These are phyloP conservation scores for Moesziomyces sp. DNA, from an alignment of 1,284 basidiomycete species.

Conservation along the genomic window DNA sequence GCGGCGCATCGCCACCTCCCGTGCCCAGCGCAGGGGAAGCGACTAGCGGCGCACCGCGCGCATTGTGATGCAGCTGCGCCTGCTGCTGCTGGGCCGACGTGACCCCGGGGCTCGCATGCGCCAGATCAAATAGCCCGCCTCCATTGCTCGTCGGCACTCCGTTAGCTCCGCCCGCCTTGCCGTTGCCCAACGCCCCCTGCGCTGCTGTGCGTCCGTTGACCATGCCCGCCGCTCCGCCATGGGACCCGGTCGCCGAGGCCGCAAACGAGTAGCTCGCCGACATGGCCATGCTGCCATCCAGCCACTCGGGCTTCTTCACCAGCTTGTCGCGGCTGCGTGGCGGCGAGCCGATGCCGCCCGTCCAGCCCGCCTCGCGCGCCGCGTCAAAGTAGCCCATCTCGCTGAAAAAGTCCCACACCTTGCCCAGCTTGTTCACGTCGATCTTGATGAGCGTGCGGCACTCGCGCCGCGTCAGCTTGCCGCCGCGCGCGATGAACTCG, in stretches of 20 bases:
- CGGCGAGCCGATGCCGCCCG: constrained; percentile 41
- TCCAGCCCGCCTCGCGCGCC: constrained; percentile 48
- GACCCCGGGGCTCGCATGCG: constrained; percentile 23
- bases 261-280: constrained; percentile 38
- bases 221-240: neutral
- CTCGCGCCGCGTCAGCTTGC: constrained; percentile 59
- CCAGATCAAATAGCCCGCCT: constrained; percentile 33
- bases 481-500: constrained; percentile 54
- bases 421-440: constrained; percentile 62
- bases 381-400: constrained; percentile 63
- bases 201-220: constrained; percentile 7
- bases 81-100: constrained; percentile 46
- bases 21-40: constrained; percentile 7
- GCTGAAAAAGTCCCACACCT: constrained; percentile 64
- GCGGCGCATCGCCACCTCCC: constrained; percentile 2
- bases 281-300: constrained; percentile 46
- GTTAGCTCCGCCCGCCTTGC: neutral
- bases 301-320: constrained; percentile 43
- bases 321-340: constrained; percentile 37
- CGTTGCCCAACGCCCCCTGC: constrained; percentile 14
- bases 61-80: constrained; percentile 40
- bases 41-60: constrained; percentile 37
- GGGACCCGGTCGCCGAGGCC: neutral
- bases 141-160: constrained; percentile 6
- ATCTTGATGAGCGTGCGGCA: constrained; percentile 59